Conservation (phyloP, 306 rosid genomes). For the Nissolia schottii region DNA sequence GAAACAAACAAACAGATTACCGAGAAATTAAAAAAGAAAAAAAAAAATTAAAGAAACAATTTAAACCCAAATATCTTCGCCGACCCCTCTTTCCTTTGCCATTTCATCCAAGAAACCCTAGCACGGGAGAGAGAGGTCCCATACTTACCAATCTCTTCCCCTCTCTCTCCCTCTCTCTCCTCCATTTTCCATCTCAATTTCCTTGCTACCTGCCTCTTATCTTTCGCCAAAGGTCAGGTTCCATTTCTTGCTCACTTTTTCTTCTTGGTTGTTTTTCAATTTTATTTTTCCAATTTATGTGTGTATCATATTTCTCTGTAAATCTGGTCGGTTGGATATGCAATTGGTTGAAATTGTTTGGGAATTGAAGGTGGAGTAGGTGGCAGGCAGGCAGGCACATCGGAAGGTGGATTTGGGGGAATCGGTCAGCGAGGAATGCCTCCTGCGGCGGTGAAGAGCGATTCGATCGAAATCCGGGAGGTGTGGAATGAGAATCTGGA, state of each 20-base stretch:
- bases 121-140: not conserved
- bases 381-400: no score
- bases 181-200: not conserved
- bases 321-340: not conserved
- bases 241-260: not conserved
- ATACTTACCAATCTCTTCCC: not conserved
- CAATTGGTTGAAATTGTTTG: not conserved
- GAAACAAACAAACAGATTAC: not conserved
- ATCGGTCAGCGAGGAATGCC: not conserved
- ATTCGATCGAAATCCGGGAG: constrained; percentile 44
- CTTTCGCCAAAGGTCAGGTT: not conserved
- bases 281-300: not conserved
- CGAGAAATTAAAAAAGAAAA: not conserved
- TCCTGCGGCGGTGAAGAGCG: constrained; percentile 11
- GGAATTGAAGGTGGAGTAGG: not conserved
- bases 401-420: not conserved
- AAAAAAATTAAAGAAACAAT: not conserved
- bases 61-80: not conserved
- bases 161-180: not conserved
- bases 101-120: not conserved
- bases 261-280: not conserved
- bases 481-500: constrained; percentile 50
- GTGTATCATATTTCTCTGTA: not conserved
- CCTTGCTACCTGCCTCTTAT: not conserved
- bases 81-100: not conserved